Conservation (phyloP, 495 filamentous ascomycete genomes). For the Penicillium paxilli region DNA sequence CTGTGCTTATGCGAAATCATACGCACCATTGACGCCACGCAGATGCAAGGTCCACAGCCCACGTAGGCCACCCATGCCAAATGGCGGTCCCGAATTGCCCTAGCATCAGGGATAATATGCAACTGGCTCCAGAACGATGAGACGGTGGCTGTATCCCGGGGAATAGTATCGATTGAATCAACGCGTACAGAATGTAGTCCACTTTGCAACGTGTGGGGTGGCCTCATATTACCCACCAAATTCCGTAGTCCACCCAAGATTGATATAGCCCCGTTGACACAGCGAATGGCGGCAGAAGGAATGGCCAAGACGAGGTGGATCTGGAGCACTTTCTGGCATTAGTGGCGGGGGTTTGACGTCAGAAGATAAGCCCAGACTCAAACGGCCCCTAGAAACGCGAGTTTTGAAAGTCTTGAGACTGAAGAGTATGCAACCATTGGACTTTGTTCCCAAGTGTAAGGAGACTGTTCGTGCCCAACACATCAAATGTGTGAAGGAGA, state of each 20-base stretch:
- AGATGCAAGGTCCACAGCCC: background rate
- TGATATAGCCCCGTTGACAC: no score
- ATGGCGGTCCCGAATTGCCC: background rate
- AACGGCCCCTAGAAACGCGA: background rate
- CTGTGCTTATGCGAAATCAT: no score
- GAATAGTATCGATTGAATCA: background rate
- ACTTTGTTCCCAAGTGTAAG: background rate
- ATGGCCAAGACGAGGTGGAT: background rate
- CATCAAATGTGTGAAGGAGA: no score
- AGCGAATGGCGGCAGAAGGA: background rate
- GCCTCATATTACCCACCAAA: background rate
- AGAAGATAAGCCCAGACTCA: background rate
- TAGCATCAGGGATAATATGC: background rate
- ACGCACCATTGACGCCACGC: slow-evolving; percentile 1
- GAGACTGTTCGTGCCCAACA: no score
- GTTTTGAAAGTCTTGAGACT: background rate
- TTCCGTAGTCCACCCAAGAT: background rate
- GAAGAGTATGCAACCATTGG: background rate
- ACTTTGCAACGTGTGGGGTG: no score
- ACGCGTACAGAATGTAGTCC: no score
- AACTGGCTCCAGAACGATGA: background rate
- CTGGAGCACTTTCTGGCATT: background rate
- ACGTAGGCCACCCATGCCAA: slow-evolving; percentile 3
- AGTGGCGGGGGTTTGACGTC: background rate
- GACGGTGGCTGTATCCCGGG: background rate